Conservation (phyloP, 257 asterid species). For the Solanum gandarillasii region DNA sequence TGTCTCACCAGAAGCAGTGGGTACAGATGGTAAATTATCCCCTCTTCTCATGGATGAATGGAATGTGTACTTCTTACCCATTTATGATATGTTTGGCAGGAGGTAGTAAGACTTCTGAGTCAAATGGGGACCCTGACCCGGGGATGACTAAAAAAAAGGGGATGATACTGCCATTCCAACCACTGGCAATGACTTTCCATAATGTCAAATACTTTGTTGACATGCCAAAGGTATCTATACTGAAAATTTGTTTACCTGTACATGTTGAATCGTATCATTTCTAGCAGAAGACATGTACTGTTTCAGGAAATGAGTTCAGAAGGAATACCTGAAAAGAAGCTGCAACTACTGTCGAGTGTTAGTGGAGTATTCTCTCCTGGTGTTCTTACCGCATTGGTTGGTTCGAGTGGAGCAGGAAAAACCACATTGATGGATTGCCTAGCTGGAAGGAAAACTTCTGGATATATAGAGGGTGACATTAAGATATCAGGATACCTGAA, state of each 20-base stretch:
- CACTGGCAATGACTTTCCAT: conserved; percentile 68
- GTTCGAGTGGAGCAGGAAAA: conserved; percentile 94
- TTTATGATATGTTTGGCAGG: conserved; percentile 26
- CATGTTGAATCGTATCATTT: neutral
- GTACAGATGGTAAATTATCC: conserved; percentile 20
- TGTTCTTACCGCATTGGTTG: conserved; percentile 83
- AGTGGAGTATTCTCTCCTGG: conserved; percentile 87
- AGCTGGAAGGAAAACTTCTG: conserved; percentile 87
- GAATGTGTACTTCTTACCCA: neutral
- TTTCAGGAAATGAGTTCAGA: conserved; percentile 68
- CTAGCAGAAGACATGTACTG: neutral
- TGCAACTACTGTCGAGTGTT: conserved; percentile 69
- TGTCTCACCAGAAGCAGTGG: conserved; percentile 30
- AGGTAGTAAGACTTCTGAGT: conserved; percentile 2
- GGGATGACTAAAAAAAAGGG: conserved; percentile 38
- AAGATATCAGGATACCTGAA: conserved; percentile 73
- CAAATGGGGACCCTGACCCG: conserved; percentile 5
- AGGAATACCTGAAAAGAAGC: conserved; percentile 56
- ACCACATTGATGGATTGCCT: conserved; percentile 95
- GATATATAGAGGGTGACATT: conserved; percentile 79
- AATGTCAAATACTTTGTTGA: conserved; percentile 82
- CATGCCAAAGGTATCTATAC: conserved; percentile 68
- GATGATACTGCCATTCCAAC: conserved; percentile 91
- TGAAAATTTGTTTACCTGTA: neutral
- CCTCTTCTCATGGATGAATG: neutral